Base-by-base conservation (phyloP, 2,329 filamentous ascomycete species). In the Lasiodiplodia sp. region DNA sequence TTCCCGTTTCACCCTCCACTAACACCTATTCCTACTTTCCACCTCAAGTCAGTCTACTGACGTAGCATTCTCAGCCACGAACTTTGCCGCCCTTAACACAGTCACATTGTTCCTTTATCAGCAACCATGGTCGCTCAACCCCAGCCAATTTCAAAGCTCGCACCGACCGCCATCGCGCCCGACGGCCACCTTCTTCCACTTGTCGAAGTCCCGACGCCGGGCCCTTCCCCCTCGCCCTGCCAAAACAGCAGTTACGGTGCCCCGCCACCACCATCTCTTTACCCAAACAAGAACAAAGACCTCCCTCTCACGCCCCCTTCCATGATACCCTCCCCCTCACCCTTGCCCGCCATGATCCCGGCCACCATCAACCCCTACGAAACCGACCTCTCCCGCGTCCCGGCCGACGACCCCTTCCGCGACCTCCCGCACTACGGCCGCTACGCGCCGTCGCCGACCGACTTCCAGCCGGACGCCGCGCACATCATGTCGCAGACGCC, bases 381-480 rank as follows among this genome's bases (percentile, higher is more conserved):
- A 58, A 60, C 68, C 65, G 51, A 71, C 60, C 68, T 47, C 3
- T n/a, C 58, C 12, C 57, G 60, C 12, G 66, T 68, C 7, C 66
- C 70, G 7, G 25, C 53, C 14, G 55, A 60, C 44, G 70, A 71
- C 55, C 60, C 60, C 31, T 70, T 64, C 60, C 53, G 60, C 52
- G 66, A 71, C 51, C 64, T 68, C 31, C 69, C 69, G 34, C 66
- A 67, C 47, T 71, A 69, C 67, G 68, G 70, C 60, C 64, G 68
- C 56, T 71, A 71, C 66, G 10, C 56, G 53, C 69, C 70, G n/a
- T 31, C 38, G 1, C 55, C 66, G 51, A 23, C 18, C 53, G 70
- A 71, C 63, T 71, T 71, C 63, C 52, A 28, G 52, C 69, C 70
- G 10, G 66, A 67, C 16, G 47, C 47, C 34, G 60, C 28, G n/a